These are phyloP conservation scores for Rhododendron mucronatum DNA, from an alignment of 148 eudicot species.

Conservation along the genomic window DNA sequence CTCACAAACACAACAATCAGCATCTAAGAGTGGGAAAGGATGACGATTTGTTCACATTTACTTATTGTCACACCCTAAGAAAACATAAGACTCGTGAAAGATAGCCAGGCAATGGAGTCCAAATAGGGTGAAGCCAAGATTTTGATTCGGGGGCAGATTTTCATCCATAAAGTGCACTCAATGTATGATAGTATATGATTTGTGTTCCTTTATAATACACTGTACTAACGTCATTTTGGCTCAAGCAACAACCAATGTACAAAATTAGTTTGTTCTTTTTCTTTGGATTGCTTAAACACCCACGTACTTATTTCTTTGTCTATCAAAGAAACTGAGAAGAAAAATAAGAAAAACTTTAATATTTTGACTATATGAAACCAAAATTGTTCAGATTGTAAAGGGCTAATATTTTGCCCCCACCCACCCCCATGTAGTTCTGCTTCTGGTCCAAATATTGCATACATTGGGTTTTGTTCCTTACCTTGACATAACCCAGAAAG, in stretches of 20 bases:
- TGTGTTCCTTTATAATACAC: too few relatives aligned
- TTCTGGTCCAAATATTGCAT: not conserved
- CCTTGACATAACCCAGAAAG: constrained; percentile 47
- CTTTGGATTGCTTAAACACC: not conserved
- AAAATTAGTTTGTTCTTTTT: not conserved
- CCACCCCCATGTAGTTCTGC: not conserved
- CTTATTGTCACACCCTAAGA: not conserved
- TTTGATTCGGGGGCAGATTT: not conserved
- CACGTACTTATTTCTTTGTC: not conserved
- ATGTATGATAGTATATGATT: too few relatives aligned
- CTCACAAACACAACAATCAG: not conserved
- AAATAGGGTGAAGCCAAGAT: not conserved
- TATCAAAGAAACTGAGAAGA: not conserved
- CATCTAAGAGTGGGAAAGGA: not conserved
- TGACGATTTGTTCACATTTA: not conserved
- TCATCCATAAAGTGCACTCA: too few relatives aligned
- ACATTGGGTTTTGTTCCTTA: constrained; percentile 25
- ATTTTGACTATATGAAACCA: not conserved
- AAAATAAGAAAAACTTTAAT: not conserved
- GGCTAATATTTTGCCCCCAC: not conserved
- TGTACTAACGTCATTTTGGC: too few relatives aligned
- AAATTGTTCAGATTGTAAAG: not conserved
- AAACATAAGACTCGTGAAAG: not conserved
- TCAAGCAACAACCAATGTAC: not conserved
- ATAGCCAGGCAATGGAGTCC: not conserved